Evolutionary conservation across 306 rosid species (phyloP).

Genomic region (Dalbergia cultrata): DNA sequence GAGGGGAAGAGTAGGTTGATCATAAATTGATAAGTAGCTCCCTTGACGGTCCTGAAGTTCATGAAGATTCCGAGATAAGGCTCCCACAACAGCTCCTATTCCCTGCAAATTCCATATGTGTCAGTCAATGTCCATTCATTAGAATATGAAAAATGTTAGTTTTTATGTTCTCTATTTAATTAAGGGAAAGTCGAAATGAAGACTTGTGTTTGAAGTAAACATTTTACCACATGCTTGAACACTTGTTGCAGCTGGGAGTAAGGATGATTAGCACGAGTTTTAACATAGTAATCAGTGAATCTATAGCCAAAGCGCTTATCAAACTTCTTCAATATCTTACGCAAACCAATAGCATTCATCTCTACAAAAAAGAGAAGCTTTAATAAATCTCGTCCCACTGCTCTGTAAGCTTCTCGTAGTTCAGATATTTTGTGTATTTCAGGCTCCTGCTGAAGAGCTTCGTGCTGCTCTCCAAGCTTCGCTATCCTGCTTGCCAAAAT

Average conservation of each 20-base stretch:
- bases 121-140: constrained; percentile 44
- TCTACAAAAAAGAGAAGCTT: constrained; percentile 90
- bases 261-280: constrained; percentile 98
- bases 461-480: constrained; percentile 70
- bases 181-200: not conserved
- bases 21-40: constrained; percentile 95
- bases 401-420: constrained; percentile 84
- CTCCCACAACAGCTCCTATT: constrained; percentile 97
- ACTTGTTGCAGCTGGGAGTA: constrained; percentile 99
- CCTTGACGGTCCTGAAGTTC: constrained; percentile 98
- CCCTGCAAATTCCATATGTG: constrained; percentile 69
- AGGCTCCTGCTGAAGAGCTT: constrained; percentile 79
- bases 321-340: constrained; percentile 97
- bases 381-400: constrained; percentile 83
- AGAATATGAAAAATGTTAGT: not conserved
- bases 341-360: constrained; percentile 94
- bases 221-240: constrained; percentile 97
- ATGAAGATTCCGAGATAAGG: constrained; percentile 96
- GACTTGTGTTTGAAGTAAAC: constrained; percentile 41
- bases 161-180: constrained; percentile 19
- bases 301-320: constrained; percentile 94
- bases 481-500: constrained; percentile 89
- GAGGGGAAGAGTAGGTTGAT: constrained; percentile 82
- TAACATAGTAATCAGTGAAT: constrained; percentile 92
- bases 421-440: constrained; percentile 75